Conservation (phyloP, 345 rosid species). For the Brassica incana region DNA sequence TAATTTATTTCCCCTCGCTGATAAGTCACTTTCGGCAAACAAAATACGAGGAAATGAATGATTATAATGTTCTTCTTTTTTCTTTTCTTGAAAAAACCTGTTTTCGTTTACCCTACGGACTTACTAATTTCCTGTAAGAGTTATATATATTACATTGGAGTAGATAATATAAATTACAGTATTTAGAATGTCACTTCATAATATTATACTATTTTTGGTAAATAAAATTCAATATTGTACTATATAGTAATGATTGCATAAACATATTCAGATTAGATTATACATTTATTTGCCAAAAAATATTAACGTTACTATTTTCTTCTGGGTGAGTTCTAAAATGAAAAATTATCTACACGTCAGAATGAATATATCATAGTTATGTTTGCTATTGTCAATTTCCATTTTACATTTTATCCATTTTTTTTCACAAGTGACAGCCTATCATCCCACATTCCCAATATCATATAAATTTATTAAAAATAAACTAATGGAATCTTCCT, state of each 20-base stretch:
- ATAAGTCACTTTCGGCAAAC: slow-evolving; percentile 38
- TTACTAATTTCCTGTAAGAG: slow-evolving; percentile 3
- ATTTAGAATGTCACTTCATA: background rate
- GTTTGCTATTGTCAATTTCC: background rate
- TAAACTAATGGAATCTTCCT: background rate
- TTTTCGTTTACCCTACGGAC: slow-evolving; percentile 13
- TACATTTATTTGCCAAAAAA: background rate
- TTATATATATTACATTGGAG: background rate
- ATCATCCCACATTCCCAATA: background rate
- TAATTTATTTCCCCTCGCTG: slow-evolving; percentile 30
- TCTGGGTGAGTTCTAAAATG: background rate
- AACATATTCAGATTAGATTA: background rate
- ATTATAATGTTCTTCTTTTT: slow-evolving; percentile 15
- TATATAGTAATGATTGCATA: background rate
- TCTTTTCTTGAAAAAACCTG: background rate
- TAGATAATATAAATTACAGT: background rate
- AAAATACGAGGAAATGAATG: slow-evolving; percentile 28
- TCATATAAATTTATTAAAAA: background rate
- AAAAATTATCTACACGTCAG: background rate
- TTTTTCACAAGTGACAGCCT: slow-evolving; percentile 2
- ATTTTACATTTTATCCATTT: background rate
- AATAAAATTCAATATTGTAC: background rate
- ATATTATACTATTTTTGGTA: background rate
- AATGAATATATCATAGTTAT: background rate
- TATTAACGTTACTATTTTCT: background rate